phyloP scores from a whole-genome alignment of 805 yeast genomes.

The Hanseniaspora occidentalis region DNA sequence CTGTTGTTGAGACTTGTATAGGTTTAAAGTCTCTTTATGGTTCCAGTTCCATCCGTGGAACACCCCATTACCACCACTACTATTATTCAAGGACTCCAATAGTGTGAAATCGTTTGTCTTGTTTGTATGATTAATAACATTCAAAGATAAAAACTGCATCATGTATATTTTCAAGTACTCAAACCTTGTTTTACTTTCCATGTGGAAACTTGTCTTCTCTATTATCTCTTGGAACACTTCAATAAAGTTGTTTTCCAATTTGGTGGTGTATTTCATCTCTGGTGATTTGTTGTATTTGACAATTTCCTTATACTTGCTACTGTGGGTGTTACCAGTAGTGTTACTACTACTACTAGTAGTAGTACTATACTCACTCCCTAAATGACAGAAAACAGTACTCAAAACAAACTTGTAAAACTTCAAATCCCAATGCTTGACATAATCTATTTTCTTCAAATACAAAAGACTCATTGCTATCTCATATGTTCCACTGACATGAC shows the following conservation, averaged over 20 bases:
- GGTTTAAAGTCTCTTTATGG: not conserved
- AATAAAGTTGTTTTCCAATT: no score
- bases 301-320: no score
- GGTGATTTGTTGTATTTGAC: no score
- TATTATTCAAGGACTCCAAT: not conserved
- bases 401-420: not conserved
- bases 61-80: not conserved
- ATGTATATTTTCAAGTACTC: not conserved
- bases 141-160: not conserved
- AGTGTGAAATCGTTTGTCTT: not conserved
- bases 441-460: not conserved
- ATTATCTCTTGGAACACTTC: no score
- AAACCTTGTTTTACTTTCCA: not conserved
- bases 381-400: not conserved
- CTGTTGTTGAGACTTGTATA: not conserved
- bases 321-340: no score
- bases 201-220: no score
- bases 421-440: not conserved
- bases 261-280: no score
- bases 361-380: no score
- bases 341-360: no score
- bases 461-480: not conserved
- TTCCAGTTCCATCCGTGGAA: not conserved
- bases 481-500: no score
- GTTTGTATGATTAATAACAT: not conserved